Base-by-base conservation (phyloP, 768 basidiomycete species). In the Atractiella rhizophila region DNA sequence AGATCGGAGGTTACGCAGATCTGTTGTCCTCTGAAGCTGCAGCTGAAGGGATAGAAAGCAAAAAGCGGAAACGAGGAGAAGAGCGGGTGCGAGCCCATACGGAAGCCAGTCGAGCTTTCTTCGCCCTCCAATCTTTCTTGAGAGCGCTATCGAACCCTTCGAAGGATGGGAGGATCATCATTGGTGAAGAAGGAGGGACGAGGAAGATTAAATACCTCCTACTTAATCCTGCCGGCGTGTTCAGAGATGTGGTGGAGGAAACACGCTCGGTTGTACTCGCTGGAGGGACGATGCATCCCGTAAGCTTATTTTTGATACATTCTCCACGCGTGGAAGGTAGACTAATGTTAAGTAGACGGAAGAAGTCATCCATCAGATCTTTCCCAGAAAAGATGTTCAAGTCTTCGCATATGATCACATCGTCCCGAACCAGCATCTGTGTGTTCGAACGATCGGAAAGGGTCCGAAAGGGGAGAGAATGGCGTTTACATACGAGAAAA, bases 201-300 rank as follows among this genome's bases (percentile, higher is more conserved):
- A 41, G 51, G 4, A 72, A 75, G 44, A 61, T 94, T 39, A 82
- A 77, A 53, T 98, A 91, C 52, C 78, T 91, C 47, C 71, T 83
- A 16, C 67, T 98, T 19, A 94, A 96, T 52, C 86, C 91, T 2
- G 70, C 80, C 1, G 76, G 79, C 5, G 66, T 73, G 43, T 96
- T 96, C 54, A 63, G 66, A 40, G 76, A 81, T n/a, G 68, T 94
- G 5, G 70, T 81, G 1, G 72, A 82, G 16, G 64, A 66, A 20
- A 80, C 85, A 1, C 63, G 81, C 28, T 68, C 77, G 3, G 73
- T 96, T n/a, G 61, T 96, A 23, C 63, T 98, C 28, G 88, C 91
- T 7, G 88, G 88, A 8, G 88, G 88, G 4, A 98, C 88, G 0
- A 94, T 98, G 91, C 82, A 83, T 6, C 88, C 88, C n/a, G 82